Conservation (phyloP, 331 rosid genomes). For the Stylosanthes scabra region DNA sequence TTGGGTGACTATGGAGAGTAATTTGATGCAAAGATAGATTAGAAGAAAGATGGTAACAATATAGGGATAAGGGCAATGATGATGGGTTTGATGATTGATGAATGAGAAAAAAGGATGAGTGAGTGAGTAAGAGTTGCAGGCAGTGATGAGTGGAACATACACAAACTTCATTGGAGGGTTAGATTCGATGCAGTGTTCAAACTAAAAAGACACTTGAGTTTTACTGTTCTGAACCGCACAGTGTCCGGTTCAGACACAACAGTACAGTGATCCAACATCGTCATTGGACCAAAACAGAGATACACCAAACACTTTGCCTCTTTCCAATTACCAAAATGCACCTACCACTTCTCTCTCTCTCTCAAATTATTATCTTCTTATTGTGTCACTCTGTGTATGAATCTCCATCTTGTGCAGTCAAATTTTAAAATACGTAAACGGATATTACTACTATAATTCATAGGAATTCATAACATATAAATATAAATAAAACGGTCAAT, state of each 20-base stretch:
- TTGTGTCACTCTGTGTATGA: neutral
- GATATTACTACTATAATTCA: neutral
- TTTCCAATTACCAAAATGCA: conserved; percentile 36
- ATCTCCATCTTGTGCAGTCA: conserved; percentile 25
- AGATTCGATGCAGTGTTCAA: conserved; percentile 44
- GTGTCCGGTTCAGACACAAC: conserved; percentile 60
- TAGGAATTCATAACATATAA: conserved; percentile 11
- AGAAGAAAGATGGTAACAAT: too few species aligned
- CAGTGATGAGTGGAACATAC: neutral
- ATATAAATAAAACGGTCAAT: neutral
- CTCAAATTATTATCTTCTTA: neutral
- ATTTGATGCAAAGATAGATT: too few species aligned
- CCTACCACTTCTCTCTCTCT: neutral
- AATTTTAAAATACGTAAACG: conserved; percentile 30
- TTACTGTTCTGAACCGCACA: conserved; percentile 54
- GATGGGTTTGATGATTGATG: neutral
- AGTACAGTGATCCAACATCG: conserved; percentile 56
- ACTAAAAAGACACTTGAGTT: conserved; percentile 41
- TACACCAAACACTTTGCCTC: conserved; percentile 8
- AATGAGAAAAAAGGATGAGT: conserved; percentile 12
- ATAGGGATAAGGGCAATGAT: neutral
- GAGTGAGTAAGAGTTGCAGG: neutral
- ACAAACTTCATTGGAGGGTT: conserved; percentile 47
- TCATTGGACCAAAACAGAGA: conserved; percentile 49
- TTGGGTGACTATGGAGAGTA: too few species aligned